Percentiles rank a stretch among this genome's conserved stretches.
Conservation (phyloP, 202 grass and related monocot genomes). For the Setaria viridis region DNA sequence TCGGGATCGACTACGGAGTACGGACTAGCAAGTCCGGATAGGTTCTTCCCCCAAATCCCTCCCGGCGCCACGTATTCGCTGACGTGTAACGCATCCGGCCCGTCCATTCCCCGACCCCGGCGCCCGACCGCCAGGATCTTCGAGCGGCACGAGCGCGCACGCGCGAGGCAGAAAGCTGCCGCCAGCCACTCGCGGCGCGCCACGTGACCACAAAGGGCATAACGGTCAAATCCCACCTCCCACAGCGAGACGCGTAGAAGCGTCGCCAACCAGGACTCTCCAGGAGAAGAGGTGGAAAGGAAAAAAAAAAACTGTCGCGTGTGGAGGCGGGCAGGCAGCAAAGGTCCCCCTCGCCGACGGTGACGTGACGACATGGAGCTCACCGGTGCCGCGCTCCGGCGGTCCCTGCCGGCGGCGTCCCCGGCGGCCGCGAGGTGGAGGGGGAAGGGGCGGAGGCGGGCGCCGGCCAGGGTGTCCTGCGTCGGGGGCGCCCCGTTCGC, state of each 20-base stretch:
- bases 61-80: not conserved
- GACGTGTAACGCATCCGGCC: not conserved
- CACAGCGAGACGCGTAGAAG: not conserved
- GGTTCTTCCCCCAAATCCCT: too few relatives aligned
- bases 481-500: conserved; percentile 54
- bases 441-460: conserved; percentile 35
- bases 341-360: not conserved
- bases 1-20: too few relatives aligned
- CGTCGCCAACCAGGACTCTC: not conserved
- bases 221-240: not conserved
- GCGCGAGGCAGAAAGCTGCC: not conserved
- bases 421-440: conserved; percentile 12
- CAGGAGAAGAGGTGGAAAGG: not conserved
- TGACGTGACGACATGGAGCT: conserved; percentile 60
- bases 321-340: not conserved
- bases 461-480: conserved; percentile 49
- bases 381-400: conserved; percentile 52
- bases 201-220: not conserved
- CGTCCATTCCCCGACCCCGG: not conserved
- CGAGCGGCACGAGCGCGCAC: not conserved
- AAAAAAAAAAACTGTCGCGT: not conserved
- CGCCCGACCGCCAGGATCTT: conserved; percentile 20
- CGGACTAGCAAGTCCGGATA: too few relatives aligned
- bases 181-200: not conserved
- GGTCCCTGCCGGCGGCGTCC: not conserved